phyloP scores from a whole-genome alignment of 73 alveolate genomes.

The Halteria grandinella region DNA sequence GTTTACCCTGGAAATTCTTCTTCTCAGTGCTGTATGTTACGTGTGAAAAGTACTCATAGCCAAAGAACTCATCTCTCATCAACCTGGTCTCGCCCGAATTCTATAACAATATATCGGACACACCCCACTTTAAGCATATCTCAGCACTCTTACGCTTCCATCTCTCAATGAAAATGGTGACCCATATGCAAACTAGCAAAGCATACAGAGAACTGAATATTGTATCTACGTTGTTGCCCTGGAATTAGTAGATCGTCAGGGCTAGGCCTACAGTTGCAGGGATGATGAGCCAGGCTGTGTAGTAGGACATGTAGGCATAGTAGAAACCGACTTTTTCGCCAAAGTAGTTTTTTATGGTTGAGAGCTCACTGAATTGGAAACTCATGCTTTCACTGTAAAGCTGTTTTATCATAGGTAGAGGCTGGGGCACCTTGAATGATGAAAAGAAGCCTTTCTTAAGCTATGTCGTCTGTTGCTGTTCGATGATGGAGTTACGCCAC shows the following conservation, averaged over 20 bases:
- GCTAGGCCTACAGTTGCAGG: slow-evolving; percentile 77
- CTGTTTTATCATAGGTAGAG: not conserved
- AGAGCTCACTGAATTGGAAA: slow-evolving; percentile 20
- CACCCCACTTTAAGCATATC: no score
- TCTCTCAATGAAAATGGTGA: slow-evolving; percentile 45
- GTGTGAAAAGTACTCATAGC: slow-evolving; percentile 46
- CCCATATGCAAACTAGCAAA: slow-evolving; percentile 46
- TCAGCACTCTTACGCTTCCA: slow-evolving; percentile 67
- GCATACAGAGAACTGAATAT: slow-evolving; percentile 13
- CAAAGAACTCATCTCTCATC: slow-evolving; percentile 52
- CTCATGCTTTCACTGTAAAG: slow-evolving; percentile 46
- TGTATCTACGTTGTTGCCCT: not conserved
- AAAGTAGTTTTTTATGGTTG: slow-evolving; percentile 69
- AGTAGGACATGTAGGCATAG: slow-evolving; percentile 82
- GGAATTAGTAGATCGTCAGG: slow-evolving; percentile 25
- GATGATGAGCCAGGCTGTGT: slow-evolving; percentile 78
- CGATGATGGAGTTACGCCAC: not conserved
- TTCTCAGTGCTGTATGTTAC: slow-evolving; percentile 18
- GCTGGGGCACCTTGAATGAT: no score
- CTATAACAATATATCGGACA: no score
- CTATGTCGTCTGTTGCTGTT: not conserved
- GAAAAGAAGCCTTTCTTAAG: no score
- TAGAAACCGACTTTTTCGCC: slow-evolving; percentile 87
- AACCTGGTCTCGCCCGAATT: no score
- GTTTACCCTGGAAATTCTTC: not conserved